Base-by-base conservation (phyloP, 1,284 basidiomycete species). In the Apiotrichum gracile region DNA sequence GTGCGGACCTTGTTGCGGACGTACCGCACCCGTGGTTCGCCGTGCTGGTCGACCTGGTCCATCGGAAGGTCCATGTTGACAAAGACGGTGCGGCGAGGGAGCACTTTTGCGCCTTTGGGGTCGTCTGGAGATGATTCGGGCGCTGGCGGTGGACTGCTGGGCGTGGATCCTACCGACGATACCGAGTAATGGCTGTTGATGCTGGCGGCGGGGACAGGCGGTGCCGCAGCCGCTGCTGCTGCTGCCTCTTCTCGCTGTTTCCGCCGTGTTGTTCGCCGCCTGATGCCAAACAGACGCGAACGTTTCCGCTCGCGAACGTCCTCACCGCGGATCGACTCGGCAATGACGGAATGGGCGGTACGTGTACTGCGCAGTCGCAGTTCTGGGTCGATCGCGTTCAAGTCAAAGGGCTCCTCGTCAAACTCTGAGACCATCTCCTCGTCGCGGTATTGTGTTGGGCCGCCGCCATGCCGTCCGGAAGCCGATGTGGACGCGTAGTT, bases 1-100 rank as follows among this genome's bases (percentile, higher is more conserved):
- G 93, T 97, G 66, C 88, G 81, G 55, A 97, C 91, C 81, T 97
- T 97, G 75, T 97, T 97, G 63, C 93, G 80, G 31, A 83, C 83
- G 76, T 93, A 97, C 26, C 81, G 81, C 34, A 78, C 82, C 43
- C 82, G 74, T 1, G 91, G 91, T 59, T 97, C 88, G 29, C 91
- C 88, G 49, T 83, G 72, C 9, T 41, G 25, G 31, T 55, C 53
- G 17, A 69, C 27, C 34, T 64, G 40, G 19, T 51, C 13, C 10
- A 40, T 13, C 5, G 70, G 70, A 13, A 73, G 59, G 1, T 67
- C 61, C 2, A 66, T 42, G 68, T 94, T 93, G 58, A 94, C 83
- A 72, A 88, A 90, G 57, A 96, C 74, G 58, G 86, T 88, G 65
- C 91, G 79, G 39, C 90, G 79, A 22, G 56, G 41, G n/a, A 48